Evolutionary conservation across 106 monocot genomes (phyloP), one percentile per base, ranked within the genome.

Genomic region (Hemerocallis citrina): DNA sequence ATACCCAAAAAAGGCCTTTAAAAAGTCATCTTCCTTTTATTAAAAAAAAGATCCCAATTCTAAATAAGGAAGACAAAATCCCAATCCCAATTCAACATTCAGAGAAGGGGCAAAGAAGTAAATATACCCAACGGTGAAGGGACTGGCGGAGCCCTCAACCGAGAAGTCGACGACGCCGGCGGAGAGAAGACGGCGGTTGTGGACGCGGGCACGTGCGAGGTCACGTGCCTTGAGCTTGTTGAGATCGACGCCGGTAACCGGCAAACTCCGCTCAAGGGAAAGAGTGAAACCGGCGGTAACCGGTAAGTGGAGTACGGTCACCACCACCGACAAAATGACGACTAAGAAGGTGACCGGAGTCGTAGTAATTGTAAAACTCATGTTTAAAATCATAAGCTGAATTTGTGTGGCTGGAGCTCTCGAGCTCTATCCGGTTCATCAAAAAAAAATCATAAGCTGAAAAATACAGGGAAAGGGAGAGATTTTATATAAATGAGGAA

Each of bases 81-180:
- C 11, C 37, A 34, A 37, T 11, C 34, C 11, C 34, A 10, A 20
- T 35, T 24, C 48, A 29, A 10, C 39, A 11, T n/a, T 15, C 37
- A 38, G 11, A 38, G 11, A 38, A 38, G 11, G 11, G 11, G 11
- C 5, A 38, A 6, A 11, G 30, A n/a, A 62, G 44, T 0, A 47
- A 21, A 13, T 4, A 54, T 71, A 96, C 96, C 96, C 96, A 28
- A 88, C 79, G 74, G 84, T 81, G 81, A 75, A 96, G 55, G 96
- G 96, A 61, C 91, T 72, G 6, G 72, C 38, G 34, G 96, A 87
- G 39, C 96, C 96, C 0, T 81, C 78, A 3, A 96, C 84, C 57
- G 90, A 81, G 54, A 96, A 91, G 58, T 87, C 81, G 6, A 87
- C 84, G 23, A 96, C 84, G 19, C 81, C 87, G 10, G 68, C 41